These are phyloP conservation scores for Tetrahymena malaccensis DNA, from an alignment of 73 alveolate species.

Conservation along the genomic window DNA sequence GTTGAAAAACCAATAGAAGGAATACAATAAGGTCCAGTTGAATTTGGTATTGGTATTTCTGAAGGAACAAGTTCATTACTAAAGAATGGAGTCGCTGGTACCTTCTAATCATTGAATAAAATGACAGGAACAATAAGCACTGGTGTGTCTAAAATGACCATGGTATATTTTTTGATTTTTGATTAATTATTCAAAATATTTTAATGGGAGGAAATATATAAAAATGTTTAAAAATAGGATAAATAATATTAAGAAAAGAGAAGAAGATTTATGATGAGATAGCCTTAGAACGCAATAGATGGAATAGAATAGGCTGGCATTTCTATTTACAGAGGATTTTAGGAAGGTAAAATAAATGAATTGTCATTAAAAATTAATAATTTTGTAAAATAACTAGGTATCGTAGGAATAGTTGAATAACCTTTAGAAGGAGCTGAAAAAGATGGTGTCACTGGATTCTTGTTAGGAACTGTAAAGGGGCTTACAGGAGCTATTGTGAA, in stretches of 20 bases:
- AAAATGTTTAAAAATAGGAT: slow-evolving; percentile 29
- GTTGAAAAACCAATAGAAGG: slow-evolving; percentile 93
- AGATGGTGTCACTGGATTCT: slow-evolving; percentile 82
- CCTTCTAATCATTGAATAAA: slow-evolving; percentile 86
- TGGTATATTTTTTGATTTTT: too few relatives aligned
- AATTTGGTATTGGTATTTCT: slow-evolving; percentile 78
- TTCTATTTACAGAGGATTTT: neutral
- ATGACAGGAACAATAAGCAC: slow-evolving; percentile 80
- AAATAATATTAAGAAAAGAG: slow-evolving; percentile 76
- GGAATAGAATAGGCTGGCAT: slow-evolving; percentile 19
- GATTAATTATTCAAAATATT: neutral
- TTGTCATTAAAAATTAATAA: neutral
- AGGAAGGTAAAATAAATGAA: neutral
- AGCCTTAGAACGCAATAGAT: slow-evolving; percentile 15
- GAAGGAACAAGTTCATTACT: slow-evolving; percentile 85
- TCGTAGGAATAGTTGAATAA: slow-evolving; percentile 65
- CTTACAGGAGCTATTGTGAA: slow-evolving; percentile 84
- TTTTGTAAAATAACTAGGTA: slow-evolving; percentile 19
- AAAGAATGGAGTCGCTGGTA: slow-evolving; percentile 87
- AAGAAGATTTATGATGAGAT: slow-evolving; percentile 35
- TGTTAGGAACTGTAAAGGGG: slow-evolving; percentile 89
- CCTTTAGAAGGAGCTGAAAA: slow-evolving; percentile 84
- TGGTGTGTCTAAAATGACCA: slow-evolving; percentile 69
- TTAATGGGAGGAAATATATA: neutral
- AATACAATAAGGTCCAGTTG: slow-evolving; percentile 82